Conservation (phyloP, 306 rosid species). For the Cajanus cajan region DNA sequence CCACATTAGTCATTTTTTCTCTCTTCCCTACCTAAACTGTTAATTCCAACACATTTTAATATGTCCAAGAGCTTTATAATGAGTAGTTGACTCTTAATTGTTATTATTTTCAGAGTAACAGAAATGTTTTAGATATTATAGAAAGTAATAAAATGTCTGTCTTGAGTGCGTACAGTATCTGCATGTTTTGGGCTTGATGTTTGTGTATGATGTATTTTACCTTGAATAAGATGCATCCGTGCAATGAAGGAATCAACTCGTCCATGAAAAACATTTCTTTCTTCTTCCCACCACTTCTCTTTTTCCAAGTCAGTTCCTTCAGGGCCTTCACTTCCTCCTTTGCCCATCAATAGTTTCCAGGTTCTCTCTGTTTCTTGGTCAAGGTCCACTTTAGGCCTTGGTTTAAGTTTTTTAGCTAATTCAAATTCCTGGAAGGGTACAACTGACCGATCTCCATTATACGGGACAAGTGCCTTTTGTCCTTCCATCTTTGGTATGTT, state of each 20-base stretch:
- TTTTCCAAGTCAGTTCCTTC: constrained; percentile 57
- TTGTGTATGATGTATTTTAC: constrained; percentile 44
- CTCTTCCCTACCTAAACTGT: not conserved
- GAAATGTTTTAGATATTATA: constrained; percentile 1
- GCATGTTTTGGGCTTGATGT: constrained; percentile 15
- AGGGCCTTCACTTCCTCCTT: constrained; percentile 54
- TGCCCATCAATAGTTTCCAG: constrained; percentile 93
- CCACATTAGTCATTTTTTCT: not conserved
- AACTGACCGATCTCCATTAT: constrained; percentile 58
- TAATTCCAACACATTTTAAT: not conserved
- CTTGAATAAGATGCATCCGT: constrained; percentile 98
- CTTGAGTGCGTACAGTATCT: constrained; percentile 7
- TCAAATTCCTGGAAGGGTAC: constrained; percentile 53
- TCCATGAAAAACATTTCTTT: constrained; percentile 78
- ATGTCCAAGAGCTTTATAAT: not conserved
- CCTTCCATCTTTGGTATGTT: constrained; percentile 33
- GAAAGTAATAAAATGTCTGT: constrained; percentile 2
- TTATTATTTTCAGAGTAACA: constrained; percentile 9
- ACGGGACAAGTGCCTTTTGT: constrained; percentile 69
- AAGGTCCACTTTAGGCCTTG: constrained; percentile 83
- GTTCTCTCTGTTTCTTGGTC: constrained; percentile 84
- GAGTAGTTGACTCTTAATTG: constrained; percentile 2
- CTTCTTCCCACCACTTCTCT: constrained; percentile 91
- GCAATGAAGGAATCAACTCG: constrained; percentile 91
- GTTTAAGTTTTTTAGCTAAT: constrained; percentile 53